Conservation (phyloP, 768 basidiomycete genomes). For the Pisolithus marmoratus region DNA sequence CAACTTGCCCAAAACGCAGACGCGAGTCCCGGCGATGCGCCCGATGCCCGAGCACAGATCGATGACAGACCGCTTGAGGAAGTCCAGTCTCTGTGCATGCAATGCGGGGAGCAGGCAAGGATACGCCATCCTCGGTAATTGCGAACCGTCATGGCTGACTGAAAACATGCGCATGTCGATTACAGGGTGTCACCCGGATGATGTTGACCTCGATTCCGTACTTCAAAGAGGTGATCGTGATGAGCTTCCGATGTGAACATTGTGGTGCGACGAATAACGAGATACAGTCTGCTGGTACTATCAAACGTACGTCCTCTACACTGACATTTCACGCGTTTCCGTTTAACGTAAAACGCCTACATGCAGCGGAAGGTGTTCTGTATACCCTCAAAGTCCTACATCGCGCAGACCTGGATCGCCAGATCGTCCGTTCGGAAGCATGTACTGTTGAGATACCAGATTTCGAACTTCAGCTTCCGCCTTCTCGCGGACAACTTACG, state of each 20-base stretch:
- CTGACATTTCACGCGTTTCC: background rate
- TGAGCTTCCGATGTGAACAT: constrained; percentile 94
- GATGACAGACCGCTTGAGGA: constrained; percentile 59
- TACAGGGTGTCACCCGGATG: constrained; percentile 81
- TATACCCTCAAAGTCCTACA: constrained; percentile 78
- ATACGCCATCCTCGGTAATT: background rate
- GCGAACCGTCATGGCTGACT: background rate
- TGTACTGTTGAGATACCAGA: constrained; percentile 84
- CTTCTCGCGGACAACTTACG: constrained; percentile 88
- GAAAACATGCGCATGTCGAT: constrained; percentile 7
- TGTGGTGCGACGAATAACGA: constrained; percentile 91
- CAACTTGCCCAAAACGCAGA: constrained; percentile 48
- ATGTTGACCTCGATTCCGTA: constrained; percentile 92
- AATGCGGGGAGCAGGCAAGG: constrained; percentile 82
- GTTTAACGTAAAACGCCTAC: background rate
- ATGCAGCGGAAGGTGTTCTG: constrained; percentile 69
- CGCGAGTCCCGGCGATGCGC: constrained; percentile 20
- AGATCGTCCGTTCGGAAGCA: constrained; percentile 83
- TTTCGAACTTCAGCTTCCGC: constrained; percentile 84
- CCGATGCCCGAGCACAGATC: constrained; percentile 33
- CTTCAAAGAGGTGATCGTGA: constrained; percentile 91
- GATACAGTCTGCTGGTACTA: constrained; percentile 83
- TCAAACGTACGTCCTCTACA: constrained; percentile 58
- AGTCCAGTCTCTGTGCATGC: constrained; percentile 92
- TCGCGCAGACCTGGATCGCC: constrained; percentile 80